Conservation (phyloP, 305 asterid genomes). For the Withania somnifera region DNA sequence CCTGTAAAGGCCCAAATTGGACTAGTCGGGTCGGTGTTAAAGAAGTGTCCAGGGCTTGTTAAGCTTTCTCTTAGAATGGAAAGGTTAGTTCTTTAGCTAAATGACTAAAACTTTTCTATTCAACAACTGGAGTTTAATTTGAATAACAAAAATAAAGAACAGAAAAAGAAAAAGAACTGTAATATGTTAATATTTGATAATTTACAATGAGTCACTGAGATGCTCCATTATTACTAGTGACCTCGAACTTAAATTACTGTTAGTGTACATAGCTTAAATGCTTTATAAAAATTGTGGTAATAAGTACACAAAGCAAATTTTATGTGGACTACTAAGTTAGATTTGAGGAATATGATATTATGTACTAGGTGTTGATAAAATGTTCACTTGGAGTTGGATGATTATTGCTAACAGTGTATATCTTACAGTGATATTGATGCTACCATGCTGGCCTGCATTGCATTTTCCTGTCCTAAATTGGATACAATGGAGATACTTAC, state of each 20-base stretch:
- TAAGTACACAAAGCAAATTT: not conserved
- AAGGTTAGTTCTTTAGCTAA: slow-evolving; percentile 47
- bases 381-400: not conserved
- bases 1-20: slow-evolving; percentile 68
- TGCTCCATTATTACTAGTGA: not conserved
- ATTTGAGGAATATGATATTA: not conserved
- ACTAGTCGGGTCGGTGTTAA: slow-evolving; percentile 74
- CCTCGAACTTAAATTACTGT: not conserved
- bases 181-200: not conserved
- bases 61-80: slow-evolving; percentile 65
- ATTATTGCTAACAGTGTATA: not conserved
- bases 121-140: not conserved
- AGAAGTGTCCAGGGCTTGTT: slow-evolving; percentile 70
- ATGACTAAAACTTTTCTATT: not conserved
- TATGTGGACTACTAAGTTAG: not conserved
- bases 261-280: not conserved
- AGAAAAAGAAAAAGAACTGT: not conserved
- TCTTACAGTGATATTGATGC: slow-evolving; percentile 80
- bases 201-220: not conserved
- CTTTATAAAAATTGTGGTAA: not conserved
- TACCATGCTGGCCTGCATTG: slow-evolving; percentile 85
- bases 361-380: not conserved
- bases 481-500: slow-evolving; percentile 65
- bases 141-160: not conserved
- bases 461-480: slow-evolving; percentile 84